Evolutionary conservation across 306 rosid species (phyloP).

Genomic region (Dryas drummondii): DNA sequence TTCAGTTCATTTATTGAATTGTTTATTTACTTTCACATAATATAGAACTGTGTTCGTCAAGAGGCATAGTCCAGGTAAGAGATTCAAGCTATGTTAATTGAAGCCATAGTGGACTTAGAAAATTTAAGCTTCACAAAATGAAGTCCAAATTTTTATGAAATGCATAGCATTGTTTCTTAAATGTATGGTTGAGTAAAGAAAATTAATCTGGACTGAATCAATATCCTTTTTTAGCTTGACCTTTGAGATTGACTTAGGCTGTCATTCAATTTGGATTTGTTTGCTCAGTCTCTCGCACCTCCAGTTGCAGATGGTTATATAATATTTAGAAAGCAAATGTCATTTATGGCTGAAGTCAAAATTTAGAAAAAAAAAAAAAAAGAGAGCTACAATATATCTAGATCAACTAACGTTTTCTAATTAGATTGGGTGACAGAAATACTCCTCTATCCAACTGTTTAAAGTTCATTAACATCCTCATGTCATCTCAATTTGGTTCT

Average conservation of each 20-base stretch:
- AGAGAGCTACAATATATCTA: neutral
- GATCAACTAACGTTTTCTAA: neutral
- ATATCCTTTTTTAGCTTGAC: neutral
- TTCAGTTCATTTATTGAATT: constrained; percentile 1
- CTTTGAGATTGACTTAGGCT: constrained; percentile 6
- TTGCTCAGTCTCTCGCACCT: neutral
- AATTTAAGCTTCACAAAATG: neutral
- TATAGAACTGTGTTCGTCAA: neutral
- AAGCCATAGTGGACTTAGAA: constrained; percentile 5
- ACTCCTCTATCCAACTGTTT: neutral
- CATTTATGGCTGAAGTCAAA: neutral
- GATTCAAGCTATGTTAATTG: neutral
- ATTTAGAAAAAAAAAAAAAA: neutral
- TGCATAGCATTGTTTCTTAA: neutral
- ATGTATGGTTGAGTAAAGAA: neutral
- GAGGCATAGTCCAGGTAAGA: neutral
- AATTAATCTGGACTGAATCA: neutral
- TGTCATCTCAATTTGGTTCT: neutral
- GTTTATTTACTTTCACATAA: neutral
- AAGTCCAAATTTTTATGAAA: neutral
- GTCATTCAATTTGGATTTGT: neutral
- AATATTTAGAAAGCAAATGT: neutral
- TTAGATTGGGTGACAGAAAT: neutral
- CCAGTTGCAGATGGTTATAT: neutral
- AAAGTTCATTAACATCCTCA: neutral